Base-by-base conservation (phyloP, 192 early-diverging fungal species). In the Glomus cerebriforme region DNA sequence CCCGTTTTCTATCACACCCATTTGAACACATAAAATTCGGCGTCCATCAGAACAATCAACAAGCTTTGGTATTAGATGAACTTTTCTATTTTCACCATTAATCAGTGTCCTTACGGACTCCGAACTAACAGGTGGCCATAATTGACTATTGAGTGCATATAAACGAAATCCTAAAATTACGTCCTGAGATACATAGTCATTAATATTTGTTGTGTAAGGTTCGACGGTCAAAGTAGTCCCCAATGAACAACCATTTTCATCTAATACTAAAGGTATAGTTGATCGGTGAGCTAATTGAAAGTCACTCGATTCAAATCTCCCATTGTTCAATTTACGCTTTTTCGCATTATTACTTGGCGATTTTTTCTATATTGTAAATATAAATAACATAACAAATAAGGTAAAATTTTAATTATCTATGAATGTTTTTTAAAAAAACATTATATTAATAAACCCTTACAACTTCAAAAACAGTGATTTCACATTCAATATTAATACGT, bases 401-500 rank as follows among this genome's bases (percentile, higher is more conserved):
- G 17, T 60, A 26, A 75, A 34, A n/a, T 60, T 15, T 8, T 22
- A 9, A 24, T n/a, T 7, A 62, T 32, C 32, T 7, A 3, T n/a
- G 39, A 60, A 32, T 34, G 2, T 34, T 29, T 31, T 24, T 49
- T 13, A 24, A 34, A 35, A 31, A 73, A 26, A 71, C 24, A n/a
- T 35, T 24, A 35, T 19, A 71, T 68, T 24, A 26, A 26, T 12
- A 10, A 29, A 77, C 45, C 75, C n/a, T 66, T 67, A 17, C 15
- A 10, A 77, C 19, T 64, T 59, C 27, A 47, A 45, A 77, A 12
- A 77, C 35, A 32, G 29, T 34, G 19, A 77, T 34, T 77, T 77
- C 62, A 19, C 75, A 77, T 32, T 59, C 43, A 17, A 66, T 3
- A 13, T 45, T 7, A 24, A 66, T 9, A 22, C 31, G 58, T 31